Base-by-base conservation (phyloP, 2,329 filamentous ascomycete genomes). In the Zopfia rhizophila region DNA sequence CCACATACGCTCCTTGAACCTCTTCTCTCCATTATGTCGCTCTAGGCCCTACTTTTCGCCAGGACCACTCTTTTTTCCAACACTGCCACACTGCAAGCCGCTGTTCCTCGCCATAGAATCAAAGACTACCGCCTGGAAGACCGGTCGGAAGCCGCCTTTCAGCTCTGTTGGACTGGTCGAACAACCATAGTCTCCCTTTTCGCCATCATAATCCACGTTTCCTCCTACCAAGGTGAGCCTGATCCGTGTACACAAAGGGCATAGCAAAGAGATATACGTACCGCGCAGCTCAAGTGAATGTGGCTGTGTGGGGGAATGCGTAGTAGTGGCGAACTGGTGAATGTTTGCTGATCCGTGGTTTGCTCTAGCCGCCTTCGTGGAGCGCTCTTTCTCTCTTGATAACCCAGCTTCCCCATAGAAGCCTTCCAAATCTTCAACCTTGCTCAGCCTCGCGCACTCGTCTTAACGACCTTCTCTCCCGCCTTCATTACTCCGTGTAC, bases 401-500 rank as follows among this genome's bases (percentile, higher is more conserved):
- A 27, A n/a, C 12, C 22, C 21, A 27, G 8, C 24, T 8, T 27
- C 24, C n/a, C n/a, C 24, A n/a, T 8, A 27, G 8, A 27, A 38
- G 21, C 8, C 14, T 7, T 23, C 12, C 22, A 28, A 13, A 17
- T 41, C 7, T 8, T 29, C 32, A 21, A 16, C 8, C n/a, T 10
- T 5, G 39, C 48, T 50, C 53, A 56, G 55, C 55, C 53, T 55
- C 43, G 51, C 38, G 33, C 23, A 19, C 14, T 48, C 32, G 48
- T 43, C 53, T 40, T 35, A 30, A 52, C 33, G 13, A 44, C 24
- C 37, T 28, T 17, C 21, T 21, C 16, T 27, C 21, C 42, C 32
- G 42, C 40, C 46, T 48, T 48, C 55, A 55, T 57, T 50, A 45
- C 45, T 48, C 35, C 29, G 27, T 47, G 32, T 40, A 39, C 56